phyloP scores from a whole-genome alignment of 129 eudicot genomes.

The Helianthus annuus region HanXRQr2.0-SUNRISE NC_035436.2:201311571-201312070 shows the following conservation, averaged over 20 bases:
- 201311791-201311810: slow-evolving; percentile 75
- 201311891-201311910: too few relatives aligned
- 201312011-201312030: too few relatives aligned
- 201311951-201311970: background rate
- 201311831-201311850: slow-evolving; percentile 77
- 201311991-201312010: background rate
- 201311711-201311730: slow-evolving; percentile 83
- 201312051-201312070: slow-evolving; percentile 1
- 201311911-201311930: background rate
- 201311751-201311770: slow-evolving; percentile 88
- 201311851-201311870: slow-evolving; percentile 99
- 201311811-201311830: slow-evolving; percentile 69
- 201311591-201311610: too few relatives aligned
- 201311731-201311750: slow-evolving; percentile 85
- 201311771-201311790: slow-evolving; percentile 99
- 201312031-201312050: too few relatives aligned
- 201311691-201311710: slow-evolving; percentile 86
- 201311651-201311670: too few relatives aligned
- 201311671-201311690: too few relatives aligned
- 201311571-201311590: too few relatives aligned
- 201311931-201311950: background rate
- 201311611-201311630: too few relatives aligned
- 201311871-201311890: slow-evolving; percentile 32
- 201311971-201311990: slow-evolving; percentile 11
- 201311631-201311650: too few relatives aligned